Evolutionary conservation across 495 filamentous ascomycete species (phyloP).

Genomic region (Cercophora scortea): DNA sequence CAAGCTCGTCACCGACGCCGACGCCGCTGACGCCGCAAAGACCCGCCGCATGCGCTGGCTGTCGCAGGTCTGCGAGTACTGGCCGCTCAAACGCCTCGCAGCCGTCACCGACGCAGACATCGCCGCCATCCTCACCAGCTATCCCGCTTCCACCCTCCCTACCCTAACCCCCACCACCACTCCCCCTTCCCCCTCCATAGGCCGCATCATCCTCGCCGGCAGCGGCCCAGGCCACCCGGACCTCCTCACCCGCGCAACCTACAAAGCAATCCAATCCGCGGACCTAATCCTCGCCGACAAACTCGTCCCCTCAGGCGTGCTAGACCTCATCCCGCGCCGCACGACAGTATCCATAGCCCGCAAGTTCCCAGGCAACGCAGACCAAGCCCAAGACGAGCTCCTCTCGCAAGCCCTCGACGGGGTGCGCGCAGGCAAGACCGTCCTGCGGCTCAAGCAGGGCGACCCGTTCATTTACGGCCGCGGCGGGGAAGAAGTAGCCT

Average conservation of each 20-base stretch:
- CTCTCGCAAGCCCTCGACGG: slow-evolving; percentile 69
- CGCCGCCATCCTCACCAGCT: slow-evolving; percentile 60
- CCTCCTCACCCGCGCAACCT: slow-evolving; percentile 80
- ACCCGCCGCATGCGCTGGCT: slow-evolving; percentile 86
- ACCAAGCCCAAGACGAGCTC: slow-evolving; percentile 86
- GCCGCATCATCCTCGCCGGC: slow-evolving; percentile 80
- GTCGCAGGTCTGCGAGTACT: slow-evolving; percentile 96
- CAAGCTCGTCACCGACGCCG: slow-evolving; percentile 63
- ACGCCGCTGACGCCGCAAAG: slow-evolving; percentile 61
- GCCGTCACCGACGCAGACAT: slow-evolving; percentile 74
- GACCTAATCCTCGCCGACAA: slow-evolving; percentile 93
- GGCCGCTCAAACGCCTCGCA: slow-evolving; percentile 79
- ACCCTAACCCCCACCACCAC: neutral
- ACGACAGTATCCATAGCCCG: slow-evolving; percentile 87
- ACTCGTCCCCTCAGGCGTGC: slow-evolving; percentile 78
- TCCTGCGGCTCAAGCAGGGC: slow-evolving; percentile 88
- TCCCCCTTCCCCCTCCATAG: slow-evolving; percentile 24
- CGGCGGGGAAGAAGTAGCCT: slow-evolving; percentile 87
- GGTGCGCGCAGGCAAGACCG: slow-evolving; percentile 63
- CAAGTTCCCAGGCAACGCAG: slow-evolving; percentile 96
- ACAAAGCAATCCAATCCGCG: slow-evolving; percentile 74
- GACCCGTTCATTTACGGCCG: slow-evolving; percentile 95
- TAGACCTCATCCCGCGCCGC: slow-evolving; percentile 83
- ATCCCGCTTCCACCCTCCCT: slow-evolving; percentile 24
- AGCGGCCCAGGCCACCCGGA: slow-evolving; percentile 92